phyloP scores from a whole-genome alignment of 2,329 filamentous ascomycete species.

The Dactylellina haptotyla region DNA sequence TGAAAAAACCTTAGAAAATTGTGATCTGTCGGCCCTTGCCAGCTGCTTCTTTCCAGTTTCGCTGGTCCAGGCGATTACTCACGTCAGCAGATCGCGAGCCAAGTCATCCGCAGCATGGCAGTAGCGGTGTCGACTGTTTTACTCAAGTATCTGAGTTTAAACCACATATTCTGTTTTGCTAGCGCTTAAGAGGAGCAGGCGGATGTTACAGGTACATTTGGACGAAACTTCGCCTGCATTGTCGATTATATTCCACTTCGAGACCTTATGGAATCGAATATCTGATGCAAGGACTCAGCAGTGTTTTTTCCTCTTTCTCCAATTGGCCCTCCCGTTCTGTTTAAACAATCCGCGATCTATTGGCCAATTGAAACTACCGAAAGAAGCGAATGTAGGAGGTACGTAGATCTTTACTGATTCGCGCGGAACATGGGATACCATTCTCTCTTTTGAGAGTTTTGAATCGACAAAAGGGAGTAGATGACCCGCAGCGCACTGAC shows the following conservation, averaged over 20 bases:
- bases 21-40: not conserved
- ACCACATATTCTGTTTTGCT: constrained; percentile 5
- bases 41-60: not conserved
- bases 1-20: no score
- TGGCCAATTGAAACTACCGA: not conserved
- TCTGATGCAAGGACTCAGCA: not conserved
- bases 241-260: constrained; percentile 39
- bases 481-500: not conserved
- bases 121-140: not conserved
- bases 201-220: constrained; percentile 29
- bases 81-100: constrained; percentile 1
- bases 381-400: not conserved
- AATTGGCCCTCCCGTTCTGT: not conserved
- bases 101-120: not conserved
- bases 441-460: constrained; percentile 3
- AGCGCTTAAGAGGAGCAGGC: not conserved
- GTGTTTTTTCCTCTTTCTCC: not conserved
- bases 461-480: not conserved
- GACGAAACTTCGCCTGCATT: constrained; percentile 9
- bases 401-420: not conserved
- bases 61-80: constrained; percentile 7
- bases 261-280: not conserved
- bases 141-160: not conserved
- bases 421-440: not conserved
- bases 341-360: not conserved